Base-by-base conservation (phyloP, 306 rosid genomes). In the Cicer pinnatifidum region DNA sequence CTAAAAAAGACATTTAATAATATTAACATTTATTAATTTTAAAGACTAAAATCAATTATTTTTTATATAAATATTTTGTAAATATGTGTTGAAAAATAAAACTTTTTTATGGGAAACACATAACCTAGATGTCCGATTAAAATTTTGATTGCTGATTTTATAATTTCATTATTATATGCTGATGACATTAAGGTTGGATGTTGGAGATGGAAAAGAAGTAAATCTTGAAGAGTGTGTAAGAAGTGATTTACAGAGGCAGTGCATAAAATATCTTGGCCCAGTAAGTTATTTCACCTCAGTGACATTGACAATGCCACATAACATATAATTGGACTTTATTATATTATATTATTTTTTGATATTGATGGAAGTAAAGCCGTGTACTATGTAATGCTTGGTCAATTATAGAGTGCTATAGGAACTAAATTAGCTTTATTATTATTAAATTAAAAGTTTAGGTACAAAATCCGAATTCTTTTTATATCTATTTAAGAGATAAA, bases 131-230 rank as follows among this genome's bases (percentile, higher is more conserved):
- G 39, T 11, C 6, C 47, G 3, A 43, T 39, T 58, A 68, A 43
- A 63, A 3, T 48, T 46, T 4, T 73, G 7, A 33, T 75, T 1
- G 13, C n/a, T 66, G 5, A 82, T 64, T 28, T 64, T 53, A 11
- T 63, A 70, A 35, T 41, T 67, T 61, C 23, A 47, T 9, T 65
- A 65, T 66, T 69, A 4, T 11, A 71, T 80, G 5, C 39, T 52
- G 38, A 38, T 82, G 64, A 71, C 17, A 6, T 88, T 69, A 84
- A 93, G 98, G 98, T 84, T 93, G 96, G 97, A 93, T 62, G 82
- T 87, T 59, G 98, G 98, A 66, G 97, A 89, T 71, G 97, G 97
- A 9, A 93, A 89, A 74, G 96, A 90, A 77, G 80, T 85, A 69
- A 86, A 84, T 76, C 71, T 84, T 23, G 86, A 85, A 7, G 56